These are phyloP conservation scores for Pseudogymnoascus sp. DNA, from an alignment of 2,329 filamentous ascomycete species.

Conservation along the genomic window DNA sequence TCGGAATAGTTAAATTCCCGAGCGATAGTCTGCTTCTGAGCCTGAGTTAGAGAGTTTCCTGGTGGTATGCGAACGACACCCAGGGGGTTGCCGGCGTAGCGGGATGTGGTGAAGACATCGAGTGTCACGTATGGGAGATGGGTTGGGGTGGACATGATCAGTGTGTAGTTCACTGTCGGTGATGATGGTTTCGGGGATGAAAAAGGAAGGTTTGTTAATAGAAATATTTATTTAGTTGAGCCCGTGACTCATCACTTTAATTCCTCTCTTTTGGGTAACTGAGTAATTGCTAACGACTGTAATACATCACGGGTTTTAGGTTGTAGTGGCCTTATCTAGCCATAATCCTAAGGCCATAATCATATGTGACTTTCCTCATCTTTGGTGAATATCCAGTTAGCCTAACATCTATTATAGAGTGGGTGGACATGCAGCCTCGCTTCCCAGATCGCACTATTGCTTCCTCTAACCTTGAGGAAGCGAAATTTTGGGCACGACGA, in stretches of 20 bases:
- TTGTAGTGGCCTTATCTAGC: no score
- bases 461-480: no score
- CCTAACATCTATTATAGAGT: no score
- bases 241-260: not conserved
- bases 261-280: not conserved
- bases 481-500: not conserved
- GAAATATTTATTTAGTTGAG: not conserved
- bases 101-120: slow-evolving; percentile 47
- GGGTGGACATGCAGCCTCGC: no score
- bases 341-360: no score
- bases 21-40: slow-evolving; percentile 49
- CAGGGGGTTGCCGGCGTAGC: slow-evolving; percentile 50
- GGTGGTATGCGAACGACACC: slow-evolving; percentile 48
- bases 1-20: slow-evolving; percentile 57
- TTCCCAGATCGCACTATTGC: no score
- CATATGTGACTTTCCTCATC: no score
- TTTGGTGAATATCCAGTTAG: no score
- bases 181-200: not conserved
- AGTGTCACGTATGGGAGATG: slow-evolving; percentile 33
- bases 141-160: not conserved
- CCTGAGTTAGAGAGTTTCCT: slow-evolving; percentile 36
- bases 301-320: no score
- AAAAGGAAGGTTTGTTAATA: not conserved
- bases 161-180: not conserved
- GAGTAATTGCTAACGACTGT: no score